Evolutionary conservation across 1,139 yeast genomes (phyloP), one percentile per base, ranked within the genome.

Genomic region (Meyerozyma carpophila): DNA sequence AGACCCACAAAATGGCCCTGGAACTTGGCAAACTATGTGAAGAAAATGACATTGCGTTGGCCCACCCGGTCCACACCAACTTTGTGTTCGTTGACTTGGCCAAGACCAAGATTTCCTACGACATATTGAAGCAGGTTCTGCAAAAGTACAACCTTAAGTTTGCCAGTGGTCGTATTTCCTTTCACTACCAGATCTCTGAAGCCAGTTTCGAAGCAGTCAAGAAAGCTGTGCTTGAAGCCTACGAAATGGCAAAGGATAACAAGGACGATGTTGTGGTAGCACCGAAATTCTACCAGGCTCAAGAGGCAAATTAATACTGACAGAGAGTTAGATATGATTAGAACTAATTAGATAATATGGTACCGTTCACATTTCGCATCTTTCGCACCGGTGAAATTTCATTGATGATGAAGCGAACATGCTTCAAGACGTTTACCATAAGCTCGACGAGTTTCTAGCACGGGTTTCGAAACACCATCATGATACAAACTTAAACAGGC

Each of bases 71-170:
- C 8, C 62, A 71, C 39, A 64, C 75, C 13, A 70, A 65, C 53
- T 71, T 72, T 49, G 75, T 72, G 4, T 72, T 71, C 46, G 49
- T 72, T 27, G 76, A 72, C 47, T 55, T 70, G 38, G 53, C 52
- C 34, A 64, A 61, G 13, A 66, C 61, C 51, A 56, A 61, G 39
- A 64, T 52, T 40, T 43, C 44, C 36, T 42, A 41, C n/a, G 45
- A 43, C n/a, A 42, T 34, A 20, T 48, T 52, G 20, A 41, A 20
- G n/a, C 32, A 37, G 26, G 41, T 43, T 2, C 47, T 70, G 58
- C 57, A 61, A 55, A 57, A 40, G 38, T 41, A 49, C 31, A 40
- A 44, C 32, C 52, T 71, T 31, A 68, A 62, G 40, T 53, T 63
- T 3, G 55, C 54, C 47, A 62, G 66, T 4, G 59, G 61, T 34